A percentile compares a stretch with the other conserved stretches of the same genome.
phyloP scores from a whole-genome alignment of 139 green algal species.

The Picochlorum sp. region DNA sequence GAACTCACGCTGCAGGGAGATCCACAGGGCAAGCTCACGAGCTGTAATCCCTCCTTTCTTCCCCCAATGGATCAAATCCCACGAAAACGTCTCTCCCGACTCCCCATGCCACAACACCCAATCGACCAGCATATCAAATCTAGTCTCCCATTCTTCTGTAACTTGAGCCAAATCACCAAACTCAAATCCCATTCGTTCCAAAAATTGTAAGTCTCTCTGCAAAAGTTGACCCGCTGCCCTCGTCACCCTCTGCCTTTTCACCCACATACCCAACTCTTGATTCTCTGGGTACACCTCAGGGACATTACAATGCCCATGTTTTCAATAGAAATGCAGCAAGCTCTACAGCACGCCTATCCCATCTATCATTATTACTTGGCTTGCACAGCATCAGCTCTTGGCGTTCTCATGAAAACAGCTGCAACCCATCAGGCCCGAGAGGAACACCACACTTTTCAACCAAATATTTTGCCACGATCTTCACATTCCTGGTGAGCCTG shows the following conservation, averaged over 20 bases:
- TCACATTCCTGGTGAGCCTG: slow-evolving; percentile 39
- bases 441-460: slow-evolving; percentile 30
- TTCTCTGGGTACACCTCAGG: slow-evolving; percentile 32
- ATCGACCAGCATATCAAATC: slow-evolving; percentile 49
- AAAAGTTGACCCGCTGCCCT: slow-evolving; percentile 27
- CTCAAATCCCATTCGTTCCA: slow-evolving; percentile 47
- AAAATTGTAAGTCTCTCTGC: slow-evolving; percentile 32
- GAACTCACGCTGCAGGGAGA: slow-evolving; percentile 46
- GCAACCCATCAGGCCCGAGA: slow-evolving; percentile 33
- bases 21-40: slow-evolving; percentile 42
- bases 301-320: slow-evolving; percentile 48
- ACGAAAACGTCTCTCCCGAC: slow-evolving; percentile 26
- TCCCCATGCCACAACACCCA: slow-evolving; percentile 41
- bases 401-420: slow-evolving; percentile 27
- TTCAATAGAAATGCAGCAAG: slow-evolving; percentile 33
- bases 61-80: slow-evolving; percentile 42
- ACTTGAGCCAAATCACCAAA: slow-evolving; percentile 50
- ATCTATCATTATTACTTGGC: slow-evolving; percentile 43
- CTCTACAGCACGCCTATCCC: slow-evolving; percentile 45
- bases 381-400: slow-evolving; percentile 55
- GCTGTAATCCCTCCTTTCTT: slow-evolving; percentile 26
- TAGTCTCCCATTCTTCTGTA: slow-evolving; percentile 52
- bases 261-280: slow-evolving; percentile 41
- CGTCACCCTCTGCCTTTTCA: slow-evolving; percentile 33
- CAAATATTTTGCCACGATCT: slow-evolving; percentile 38